Evolutionary conservation across 2,329 filamentous ascomycete species (phyloP).

Genomic region (Colletotrichum sp.): DNA sequence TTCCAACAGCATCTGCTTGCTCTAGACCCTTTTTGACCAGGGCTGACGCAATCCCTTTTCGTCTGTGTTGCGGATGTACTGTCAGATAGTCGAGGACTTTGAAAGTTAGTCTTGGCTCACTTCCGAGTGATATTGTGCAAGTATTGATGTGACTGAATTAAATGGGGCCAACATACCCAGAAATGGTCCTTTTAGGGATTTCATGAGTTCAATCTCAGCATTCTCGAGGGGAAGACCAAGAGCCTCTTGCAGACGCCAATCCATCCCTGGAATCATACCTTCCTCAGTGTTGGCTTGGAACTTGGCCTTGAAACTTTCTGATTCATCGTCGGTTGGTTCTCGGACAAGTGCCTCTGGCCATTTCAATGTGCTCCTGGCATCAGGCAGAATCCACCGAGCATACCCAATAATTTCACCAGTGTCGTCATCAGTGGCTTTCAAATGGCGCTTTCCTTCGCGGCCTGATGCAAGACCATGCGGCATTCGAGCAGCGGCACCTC

Average conservation of each 20-base stretch:
- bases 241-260: neutral
- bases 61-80: neutral
- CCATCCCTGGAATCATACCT: neutral
- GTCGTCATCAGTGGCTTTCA: neutral
- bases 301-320: neutral
- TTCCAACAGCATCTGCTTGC: neutral
- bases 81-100: neutral
- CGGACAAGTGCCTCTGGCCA: neutral
- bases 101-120: neutral
- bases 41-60: neutral
- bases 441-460: neutral
- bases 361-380: neutral
- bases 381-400: neutral
- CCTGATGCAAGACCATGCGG: neutral
- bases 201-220: neutral
- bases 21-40: neutral
- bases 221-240: neutral
- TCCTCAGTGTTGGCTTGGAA: neutral
- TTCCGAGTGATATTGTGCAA: neutral
- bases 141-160: neutral
- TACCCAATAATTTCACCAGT: neutral
- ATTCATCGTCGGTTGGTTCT: neutral
- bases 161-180: neutral
- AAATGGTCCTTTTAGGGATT: neutral
- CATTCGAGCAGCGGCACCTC: neutral